Base-by-base conservation (phyloP, 2,329 filamentous ascomycete species). In the Rhynchosporium graminicola region DNA sequence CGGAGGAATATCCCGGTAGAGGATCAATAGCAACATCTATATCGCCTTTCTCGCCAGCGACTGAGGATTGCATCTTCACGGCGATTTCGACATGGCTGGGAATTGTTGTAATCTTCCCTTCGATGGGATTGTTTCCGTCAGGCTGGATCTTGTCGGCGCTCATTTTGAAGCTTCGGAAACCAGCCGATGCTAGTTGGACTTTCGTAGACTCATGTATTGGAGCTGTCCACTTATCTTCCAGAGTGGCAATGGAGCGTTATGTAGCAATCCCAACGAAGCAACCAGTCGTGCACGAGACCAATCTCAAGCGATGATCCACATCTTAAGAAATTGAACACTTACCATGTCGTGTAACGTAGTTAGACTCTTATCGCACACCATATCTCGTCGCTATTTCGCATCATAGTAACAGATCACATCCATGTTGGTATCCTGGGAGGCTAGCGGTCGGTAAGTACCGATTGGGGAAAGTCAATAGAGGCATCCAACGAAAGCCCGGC, bases 51-150 rank as follows among this genome's bases (percentile, higher is more conserved):
- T 46, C 50, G 12, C 60, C 60, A 1, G 63, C 60, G 12, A 56
- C 48, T 5, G 63, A 51, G 42, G 62, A 38, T n/a, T 46, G 50
- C 8, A 63, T 56, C 67, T 76, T 76, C 69, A 76, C 74, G 61
- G 74, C 68, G 65, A 74, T 71, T 4, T 60, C 69, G 7, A 65
- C 10, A 42, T 75, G 70, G 62, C 63, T 72, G 5, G 74, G 73
- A 13, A 72, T 67, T 9, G 70, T 56, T 46, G 73, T 65, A 54
- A 72, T 68, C 61, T 75, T 72, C 8, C 71, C 71, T 65, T 74
- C 72, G 43, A 71, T 64, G 4, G 72, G 62, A 67, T 75, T 71
- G 54, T 72, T 36, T 1, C 66, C 70, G 12, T 70, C 72, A 38
- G 70, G 63, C 57, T 73, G 62, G n/a, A 73, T 67, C 38, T 38